A percentile compares a stretch with the other conserved stretches of the same genome.
These are phyloP conservation scores for Aschersonia sp. DNA, from an alignment of 2,329 filamentous ascomycete genomes.

Conservation along the genomic window DNA sequence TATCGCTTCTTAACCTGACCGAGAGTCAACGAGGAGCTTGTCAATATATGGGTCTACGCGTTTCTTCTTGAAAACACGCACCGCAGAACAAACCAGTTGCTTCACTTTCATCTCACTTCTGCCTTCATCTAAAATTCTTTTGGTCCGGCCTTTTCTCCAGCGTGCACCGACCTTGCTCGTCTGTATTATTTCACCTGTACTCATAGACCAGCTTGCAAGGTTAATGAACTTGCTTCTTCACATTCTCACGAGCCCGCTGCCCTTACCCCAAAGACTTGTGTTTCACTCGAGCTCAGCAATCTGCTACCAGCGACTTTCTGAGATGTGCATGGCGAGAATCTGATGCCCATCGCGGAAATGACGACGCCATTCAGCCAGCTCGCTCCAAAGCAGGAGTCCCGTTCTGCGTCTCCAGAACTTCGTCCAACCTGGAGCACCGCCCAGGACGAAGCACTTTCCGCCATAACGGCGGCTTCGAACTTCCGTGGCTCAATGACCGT, in stretches of 20 bases:
- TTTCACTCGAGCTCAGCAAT: neutral
- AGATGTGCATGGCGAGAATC: neutral
- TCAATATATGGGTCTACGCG: no score
- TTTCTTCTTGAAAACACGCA: no score
- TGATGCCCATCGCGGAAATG: neutral
- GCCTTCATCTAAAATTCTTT: no score
- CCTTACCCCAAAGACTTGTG: neutral
- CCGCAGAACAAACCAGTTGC: neutral
- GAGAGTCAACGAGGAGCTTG: neutral
- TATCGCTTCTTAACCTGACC: neutral
- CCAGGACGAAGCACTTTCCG: neutral
- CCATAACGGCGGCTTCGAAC: neutral
- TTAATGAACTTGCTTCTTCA: neutral
- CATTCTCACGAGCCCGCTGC: neutral
- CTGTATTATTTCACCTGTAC: no score
- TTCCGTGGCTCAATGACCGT: neutral
- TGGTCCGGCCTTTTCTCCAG: no score
- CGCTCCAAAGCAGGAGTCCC: no score
- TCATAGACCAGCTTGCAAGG: no score
- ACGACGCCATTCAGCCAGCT: no score
- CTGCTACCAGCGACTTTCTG: neutral
- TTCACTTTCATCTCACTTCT: neutral
- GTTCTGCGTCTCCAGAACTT: neutral
- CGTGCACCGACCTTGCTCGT: no score
- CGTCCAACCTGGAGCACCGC: neutral